Percentiles rank a stretch among this genome's conserved stretches.
Conservation (phyloP, 495 filamentous ascomycete genomes). For the Hypomontagnella submonticulosa region DNA sequence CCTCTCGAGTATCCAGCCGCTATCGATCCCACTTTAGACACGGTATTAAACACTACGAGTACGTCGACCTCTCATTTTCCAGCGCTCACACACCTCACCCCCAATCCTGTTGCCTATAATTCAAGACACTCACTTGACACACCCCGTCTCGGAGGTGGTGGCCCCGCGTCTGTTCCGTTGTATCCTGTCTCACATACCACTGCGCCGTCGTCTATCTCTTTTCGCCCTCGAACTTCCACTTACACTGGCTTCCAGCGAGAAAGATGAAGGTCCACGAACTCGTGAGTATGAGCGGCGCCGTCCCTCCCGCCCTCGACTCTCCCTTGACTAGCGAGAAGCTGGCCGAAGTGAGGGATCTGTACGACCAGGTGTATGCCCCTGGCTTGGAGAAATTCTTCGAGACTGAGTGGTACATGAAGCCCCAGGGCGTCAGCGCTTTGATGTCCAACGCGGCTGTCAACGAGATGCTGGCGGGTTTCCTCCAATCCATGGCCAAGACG, state of each 20-base stretch:
- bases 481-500: constrained; percentile 56
- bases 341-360: constrained; percentile 79
- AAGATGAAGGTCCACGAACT: constrained; percentile 80
- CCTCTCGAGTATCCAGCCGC: constrained; percentile 73
- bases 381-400: constrained; percentile 86
- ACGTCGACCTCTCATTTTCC: constrained; percentile 54
- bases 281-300: constrained; percentile 70
- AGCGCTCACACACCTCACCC: constrained; percentile 44
- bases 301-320: constrained; percentile 69
- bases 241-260: constrained; percentile 69
- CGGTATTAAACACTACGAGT: constrained; percentile 50
- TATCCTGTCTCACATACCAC: constrained; percentile 39
- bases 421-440: constrained; percentile 49
- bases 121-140: constrained; percentile 38
- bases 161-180: constrained; percentile 45
- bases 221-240: constrained; percentile 55
- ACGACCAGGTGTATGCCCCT: constrained; percentile 77
- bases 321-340: constrained; percentile 64
- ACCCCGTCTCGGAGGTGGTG: constrained; percentile 58
- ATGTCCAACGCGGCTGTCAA: constrained; percentile 68
- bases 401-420: constrained; percentile 79
- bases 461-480: constrained; percentile 70
- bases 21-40: constrained; percentile 81
- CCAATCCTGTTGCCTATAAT: constrained; percentile 41
- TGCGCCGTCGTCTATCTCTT: constrained; percentile 31